Base-by-base conservation (phyloP, 345 rosid species). In the Anastatica hierochuntica region DNA sequence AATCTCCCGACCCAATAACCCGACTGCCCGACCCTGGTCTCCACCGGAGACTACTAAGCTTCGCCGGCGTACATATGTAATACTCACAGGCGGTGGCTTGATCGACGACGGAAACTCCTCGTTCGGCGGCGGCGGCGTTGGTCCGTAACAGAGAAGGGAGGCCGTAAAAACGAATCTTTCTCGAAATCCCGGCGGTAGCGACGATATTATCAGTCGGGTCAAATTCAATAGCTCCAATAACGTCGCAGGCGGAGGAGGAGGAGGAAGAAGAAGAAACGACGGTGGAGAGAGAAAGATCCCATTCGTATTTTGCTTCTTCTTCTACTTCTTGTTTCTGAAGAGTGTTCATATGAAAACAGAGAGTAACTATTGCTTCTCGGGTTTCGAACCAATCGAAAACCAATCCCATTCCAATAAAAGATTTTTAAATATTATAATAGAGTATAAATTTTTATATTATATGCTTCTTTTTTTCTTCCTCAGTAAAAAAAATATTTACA, bases 171-270 rank as follows among this genome's bases (percentile, higher is more conserved):
- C 97, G 74, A 56, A 90, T 84, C 80, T 84, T 90, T 54, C 96
- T 67, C 0, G 96, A 85, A 2, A 90, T 90, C 5, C 98, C 98
- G 1, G 83, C 98, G 0, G 98, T 90, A 34, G 89, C 96, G 14
- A 90, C 3, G 66, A 80, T 33, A 10, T 49, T 63, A 45, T 75
- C 75, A 26, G 89, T 62, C 0, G 80, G 85, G 73, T 90, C 98
- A 61, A 80, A 77, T 23, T 90, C 96, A 43, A 86, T 76, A 48
- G 77, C 87, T n/a, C 95, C 94, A 13, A 90, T 71, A 13, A 72
- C 76, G 58, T 90, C 96, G 6, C 87, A 76, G 21, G 56, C 76
- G 3, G 81, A 49, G 10, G 60, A 70, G 4, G 55, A 10, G 2
- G 70, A 33, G 14, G 44, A 58, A 29, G 33, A 29, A 5, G 24